These are phyloP conservation scores for Gardenia jasminoides DNA, from an alignment of 257 asterid genomes.

Conservation along the genomic window DNA sequence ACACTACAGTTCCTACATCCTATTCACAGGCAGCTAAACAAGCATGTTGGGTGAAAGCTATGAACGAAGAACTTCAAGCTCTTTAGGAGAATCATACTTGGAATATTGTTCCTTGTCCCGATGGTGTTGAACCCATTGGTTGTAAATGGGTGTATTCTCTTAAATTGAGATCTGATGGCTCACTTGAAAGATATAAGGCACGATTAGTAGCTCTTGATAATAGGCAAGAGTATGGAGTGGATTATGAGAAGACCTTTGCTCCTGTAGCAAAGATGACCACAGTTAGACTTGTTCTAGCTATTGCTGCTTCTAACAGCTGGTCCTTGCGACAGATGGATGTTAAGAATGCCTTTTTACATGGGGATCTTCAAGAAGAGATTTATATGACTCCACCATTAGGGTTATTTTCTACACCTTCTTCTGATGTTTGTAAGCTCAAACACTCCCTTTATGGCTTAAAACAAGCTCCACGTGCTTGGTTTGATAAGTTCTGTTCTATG, in stretches of 20 bases:
- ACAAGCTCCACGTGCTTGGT: too few species aligned
- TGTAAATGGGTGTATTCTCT: too few species aligned
- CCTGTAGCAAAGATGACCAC: not conserved
- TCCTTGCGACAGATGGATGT: too few species aligned
- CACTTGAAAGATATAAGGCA: not conserved
- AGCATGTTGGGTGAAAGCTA: not conserved
- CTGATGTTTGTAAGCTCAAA: too few species aligned
- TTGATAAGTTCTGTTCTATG: too few species aligned
- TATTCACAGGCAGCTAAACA: not conserved
- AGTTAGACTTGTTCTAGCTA: not conserved
- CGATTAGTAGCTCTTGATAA: not conserved
- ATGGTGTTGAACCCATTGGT: not conserved
- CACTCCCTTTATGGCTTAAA: too few species aligned
- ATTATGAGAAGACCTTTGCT: not conserved
- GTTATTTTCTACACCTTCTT: too few species aligned
- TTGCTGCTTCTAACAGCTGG: too few species aligned
- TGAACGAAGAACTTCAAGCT: not conserved
- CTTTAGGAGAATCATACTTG: not conserved
- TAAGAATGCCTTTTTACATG: too few species aligned
- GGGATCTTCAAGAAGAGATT: too few species aligned
- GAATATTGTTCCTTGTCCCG: not conserved
- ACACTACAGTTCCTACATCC: not conserved
- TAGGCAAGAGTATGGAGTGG: not conserved
- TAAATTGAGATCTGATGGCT: not conserved
- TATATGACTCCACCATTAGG: too few species aligned